Evolutionary conservation across 495 filamentous ascomycete species (phyloP).

Genomic region (Endocarpon pusillum): DNA sequence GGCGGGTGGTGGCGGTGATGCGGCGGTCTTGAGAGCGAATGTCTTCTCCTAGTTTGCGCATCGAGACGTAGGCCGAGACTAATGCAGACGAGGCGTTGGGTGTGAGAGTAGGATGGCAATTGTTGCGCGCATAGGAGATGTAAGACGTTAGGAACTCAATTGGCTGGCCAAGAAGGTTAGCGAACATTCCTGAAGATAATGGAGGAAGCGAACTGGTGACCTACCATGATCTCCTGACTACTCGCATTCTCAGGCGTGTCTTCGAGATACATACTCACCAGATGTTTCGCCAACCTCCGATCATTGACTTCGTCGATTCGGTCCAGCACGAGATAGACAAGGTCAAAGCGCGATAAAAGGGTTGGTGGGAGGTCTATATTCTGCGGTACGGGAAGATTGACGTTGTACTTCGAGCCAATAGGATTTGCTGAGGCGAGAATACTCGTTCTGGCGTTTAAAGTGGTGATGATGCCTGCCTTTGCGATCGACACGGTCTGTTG

Average conservation of each 20-base stretch:
- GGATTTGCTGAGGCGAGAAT: slow-evolving; percentile 95
- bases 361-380: slow-evolving; percentile 97
- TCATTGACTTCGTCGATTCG: slow-evolving; percentile 78
- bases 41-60: slow-evolving; percentile 91
- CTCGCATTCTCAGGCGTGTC: slow-evolving; percentile 80
- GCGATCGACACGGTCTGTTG: slow-evolving; percentile 98
- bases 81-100: slow-evolving; percentile 64
- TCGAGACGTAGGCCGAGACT: slow-evolving; percentile 75
- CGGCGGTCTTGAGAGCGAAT: slow-evolving; percentile 84
- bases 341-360: slow-evolving; percentile 82
- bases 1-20: slow-evolving; percentile 91
- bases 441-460: slow-evolving; percentile 82
- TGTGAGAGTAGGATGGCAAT: slow-evolving; percentile 67
- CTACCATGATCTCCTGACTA: slow-evolving; percentile 57
- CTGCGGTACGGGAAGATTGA: slow-evolving; percentile 83
- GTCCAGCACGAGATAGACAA: slow-evolving; percentile 93
- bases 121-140: slow-evolving; percentile 88
- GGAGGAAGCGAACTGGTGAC: slow-evolving; percentile 14
- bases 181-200: slow-evolving; percentile 6
- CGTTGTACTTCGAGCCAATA: slow-evolving; percentile 94
- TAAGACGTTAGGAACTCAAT: slow-evolving; percentile 92
- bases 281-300: slow-evolving; percentile 73
- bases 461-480: slow-evolving; percentile 98
- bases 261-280: slow-evolving; percentile 94
- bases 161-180: slow-evolving; percentile 41